phyloP scores from a whole-genome alignment of 805 yeast genomes.

The Priceomyces castillae region DNA sequence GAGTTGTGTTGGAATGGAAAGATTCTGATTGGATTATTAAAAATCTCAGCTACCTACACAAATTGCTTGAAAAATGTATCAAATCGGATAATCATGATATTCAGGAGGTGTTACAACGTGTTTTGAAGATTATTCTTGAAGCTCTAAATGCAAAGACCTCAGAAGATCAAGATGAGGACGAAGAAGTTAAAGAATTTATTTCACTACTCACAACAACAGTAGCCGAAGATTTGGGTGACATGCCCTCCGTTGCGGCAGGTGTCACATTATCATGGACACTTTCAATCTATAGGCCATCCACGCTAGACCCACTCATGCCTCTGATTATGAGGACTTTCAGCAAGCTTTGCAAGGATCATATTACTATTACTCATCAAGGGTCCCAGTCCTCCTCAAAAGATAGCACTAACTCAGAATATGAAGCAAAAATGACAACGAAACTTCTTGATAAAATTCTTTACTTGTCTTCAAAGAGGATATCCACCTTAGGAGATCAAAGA shows the following conservation, averaged over 20 bases:
- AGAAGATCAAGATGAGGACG: constrained; percentile 50
- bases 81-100: constrained; percentile 81
- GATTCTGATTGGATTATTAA: constrained; percentile 73
- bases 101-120: constrained; percentile 79
- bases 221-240: constrained; percentile 72
- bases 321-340: constrained; percentile 83
- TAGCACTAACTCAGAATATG: constrained; percentile 51
- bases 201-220: constrained; percentile 62
- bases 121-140: constrained; percentile 62
- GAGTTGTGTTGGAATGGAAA: constrained; percentile 79
- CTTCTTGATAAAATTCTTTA: constrained; percentile 73
- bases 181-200: constrained; percentile 62
- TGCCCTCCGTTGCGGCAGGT: constrained; percentile 82
- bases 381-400: constrained; percentile 33
- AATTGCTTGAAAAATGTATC: constrained; percentile 74
- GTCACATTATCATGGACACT: constrained; percentile 80
- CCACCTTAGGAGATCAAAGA: constrained; percentile 89
- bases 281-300: constrained; percentile 68
- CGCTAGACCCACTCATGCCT: constrained; percentile 73
- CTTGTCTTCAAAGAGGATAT: constrained; percentile 75
- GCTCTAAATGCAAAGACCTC: constrained; percentile 53
- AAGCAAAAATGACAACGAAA: constrained; percentile 75
- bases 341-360: constrained; percentile 85
- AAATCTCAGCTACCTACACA: constrained; percentile 66
- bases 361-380: constrained; percentile 56